Base-by-base conservation (phyloP, 2,329 filamentous ascomycete genomes). In the Monilinia fructigena region DNA sequence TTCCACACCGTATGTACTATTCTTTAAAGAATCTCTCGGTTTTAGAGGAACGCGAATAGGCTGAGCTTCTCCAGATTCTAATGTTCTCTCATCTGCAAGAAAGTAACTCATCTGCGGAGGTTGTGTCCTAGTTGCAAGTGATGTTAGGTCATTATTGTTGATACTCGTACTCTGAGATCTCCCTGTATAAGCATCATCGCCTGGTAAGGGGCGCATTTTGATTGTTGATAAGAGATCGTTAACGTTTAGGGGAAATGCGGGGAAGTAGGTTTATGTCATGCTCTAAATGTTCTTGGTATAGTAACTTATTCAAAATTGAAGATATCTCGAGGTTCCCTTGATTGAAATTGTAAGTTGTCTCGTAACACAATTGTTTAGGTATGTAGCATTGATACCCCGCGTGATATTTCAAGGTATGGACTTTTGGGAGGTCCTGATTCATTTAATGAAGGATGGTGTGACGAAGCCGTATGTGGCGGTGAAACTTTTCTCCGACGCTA, bases 51-150 rank as follows among this genome's bases (percentile, higher is more conserved):
- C 66, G 61, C 70, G 71, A 55, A 76, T 69, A 55, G 75, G 72
- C 28, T 73, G 74, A 55, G 77, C 74, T 61, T 78, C 72, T 55
- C 78, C 77, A 14, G 78, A 75, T 68, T 82, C 80, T 68, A 85
- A 76, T 14, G 79, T 76, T 55, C 80, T 79, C 74, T 85, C 83
- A 70, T 83, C 81, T 71, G 80, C 80, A 60, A 85, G 73, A 69
- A 83, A 80, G 69, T 82, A 85, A 63, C 80, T 83, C 81, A 85
- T 84, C 58, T 82, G 80, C 63, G 78, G 78, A 60, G 70, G 65
- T 59, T 74, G 68, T 72, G 76, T 55, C 75, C 72, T 64, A 72
- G 73, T 38, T 75, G 74, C 71, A 70, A 79, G 65, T 71, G 77
- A 76, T 47, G 75, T 75, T 42, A 72, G 70, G 50, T 78, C 75